A percentile compares a stretch with the other conserved stretches of the same genome.
These are phyloP conservation scores for Pseudogymnoascus sp. DNA, from an alignment of 2,329 filamentous ascomycete genomes.

Conservation along the genomic window DNA sequence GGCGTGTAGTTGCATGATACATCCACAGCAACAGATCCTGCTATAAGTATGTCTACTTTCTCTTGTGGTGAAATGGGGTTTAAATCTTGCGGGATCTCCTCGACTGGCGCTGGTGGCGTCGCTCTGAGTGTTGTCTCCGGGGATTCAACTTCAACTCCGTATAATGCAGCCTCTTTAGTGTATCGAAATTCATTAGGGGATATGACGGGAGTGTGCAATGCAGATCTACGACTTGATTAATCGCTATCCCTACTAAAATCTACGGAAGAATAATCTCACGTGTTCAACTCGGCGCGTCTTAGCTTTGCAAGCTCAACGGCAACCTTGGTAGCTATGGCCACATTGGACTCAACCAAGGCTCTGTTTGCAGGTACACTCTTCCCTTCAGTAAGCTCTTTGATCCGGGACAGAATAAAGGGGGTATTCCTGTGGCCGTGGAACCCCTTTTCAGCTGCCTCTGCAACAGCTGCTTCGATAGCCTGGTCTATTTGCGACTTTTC, in stretches of 20 bases:
- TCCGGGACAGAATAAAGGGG: constrained; percentile 58
- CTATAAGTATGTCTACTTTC: constrained; percentile 64
- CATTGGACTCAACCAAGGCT: constrained; percentile 59
- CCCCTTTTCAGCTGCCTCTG: constrained; percentile 43
- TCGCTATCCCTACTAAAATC: constrained; percentile 10
- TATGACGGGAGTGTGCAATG: constrained; percentile 5
- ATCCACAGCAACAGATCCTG: constrained; percentile 85
- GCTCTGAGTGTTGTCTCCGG: neutral
- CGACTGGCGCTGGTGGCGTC: neutral
- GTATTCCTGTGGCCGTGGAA: constrained; percentile 59
- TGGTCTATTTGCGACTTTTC: constrained; percentile 49
- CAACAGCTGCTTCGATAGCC: constrained; percentile 47
- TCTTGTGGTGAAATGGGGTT: neutral
- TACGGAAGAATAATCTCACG: constrained; percentile 31
- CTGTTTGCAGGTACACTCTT: constrained; percentile 55
- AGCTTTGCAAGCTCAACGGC: constrained; percentile 53
- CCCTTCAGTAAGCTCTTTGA: constrained; percentile 58
- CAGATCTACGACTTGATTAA: constrained; percentile 10
- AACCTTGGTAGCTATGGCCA: constrained; percentile 54
- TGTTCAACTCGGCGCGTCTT: constrained; percentile 32
- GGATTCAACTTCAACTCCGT: neutral
- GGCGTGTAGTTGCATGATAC: constrained; percentile 67
- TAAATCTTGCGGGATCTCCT: neutral
- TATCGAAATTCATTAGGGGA: neutral
- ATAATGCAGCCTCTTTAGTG: constrained; percentile 1